phyloP scores from a whole-genome alignment of 2,329 filamentous ascomycete species.

The Colletotrichum coccodes region DNA sequence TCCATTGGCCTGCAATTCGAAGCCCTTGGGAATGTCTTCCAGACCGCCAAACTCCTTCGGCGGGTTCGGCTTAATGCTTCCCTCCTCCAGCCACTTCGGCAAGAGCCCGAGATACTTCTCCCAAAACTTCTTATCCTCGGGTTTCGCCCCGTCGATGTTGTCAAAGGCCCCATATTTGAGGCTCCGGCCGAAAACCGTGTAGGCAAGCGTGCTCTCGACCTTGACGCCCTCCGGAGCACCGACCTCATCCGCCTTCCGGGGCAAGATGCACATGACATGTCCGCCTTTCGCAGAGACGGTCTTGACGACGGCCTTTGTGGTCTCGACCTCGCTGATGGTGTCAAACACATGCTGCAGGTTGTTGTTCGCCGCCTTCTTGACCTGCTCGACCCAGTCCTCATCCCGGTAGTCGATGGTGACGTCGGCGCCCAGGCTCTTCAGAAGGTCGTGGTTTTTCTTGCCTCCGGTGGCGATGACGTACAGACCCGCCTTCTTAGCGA shows the following conservation, averaged over 20 bases:
- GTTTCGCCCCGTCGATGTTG: constrained; percentile 14
- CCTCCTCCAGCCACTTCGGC: constrained; percentile 22
- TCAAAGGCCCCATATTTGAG: constrained; percentile 13
- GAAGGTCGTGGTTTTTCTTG: constrained; percentile 48
- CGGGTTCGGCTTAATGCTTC: constrained; percentile 22
- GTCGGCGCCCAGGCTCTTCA: constrained; percentile 56
- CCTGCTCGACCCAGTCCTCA: constrained; percentile 24
- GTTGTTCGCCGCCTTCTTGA: constrained; percentile 35
- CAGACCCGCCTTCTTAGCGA: constrained; percentile 24
- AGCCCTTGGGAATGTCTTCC: constrained; percentile 25
- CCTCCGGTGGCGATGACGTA: constrained; percentile 24
- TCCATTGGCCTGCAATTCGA: constrained; percentile 22
- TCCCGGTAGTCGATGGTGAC: constrained; percentile 56
- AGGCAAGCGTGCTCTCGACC: constrained; percentile 28
- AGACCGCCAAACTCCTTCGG: constrained; percentile 21
- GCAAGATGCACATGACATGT: constrained; percentile 41
- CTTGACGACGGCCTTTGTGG: constrained; percentile 40
- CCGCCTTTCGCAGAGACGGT: constrained; percentile 39
- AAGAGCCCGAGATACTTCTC: constrained; percentile 19
- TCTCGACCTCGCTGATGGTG: constrained; percentile 44
- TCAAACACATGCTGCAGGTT: constrained; percentile 38
- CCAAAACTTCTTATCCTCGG: constrained; percentile 27
- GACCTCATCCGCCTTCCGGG: constrained; percentile 28
- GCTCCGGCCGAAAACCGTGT: constrained; percentile 20
- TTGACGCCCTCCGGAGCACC: constrained; percentile 21